A percentile compares a stretch with the other conserved stretches of the same genome.
phyloP scores from a whole-genome alignment of 805 yeast species.

The Ascoidea asiatica region DNA sequence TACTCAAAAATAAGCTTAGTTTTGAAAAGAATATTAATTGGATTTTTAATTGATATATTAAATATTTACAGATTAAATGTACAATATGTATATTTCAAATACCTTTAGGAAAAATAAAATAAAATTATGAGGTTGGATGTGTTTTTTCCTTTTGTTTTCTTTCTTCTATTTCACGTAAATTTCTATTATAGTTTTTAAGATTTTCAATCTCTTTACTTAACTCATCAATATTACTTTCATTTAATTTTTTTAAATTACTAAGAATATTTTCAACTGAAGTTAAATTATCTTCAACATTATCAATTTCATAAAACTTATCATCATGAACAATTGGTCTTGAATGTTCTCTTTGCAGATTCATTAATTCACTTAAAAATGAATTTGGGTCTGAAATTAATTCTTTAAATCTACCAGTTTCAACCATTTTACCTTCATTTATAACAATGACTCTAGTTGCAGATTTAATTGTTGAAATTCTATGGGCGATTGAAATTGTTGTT shows the following conservation, averaged over 20 bases:
- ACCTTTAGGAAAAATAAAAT: too few species aligned
- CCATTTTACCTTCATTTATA: conserved; percentile 58
- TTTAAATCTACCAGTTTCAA: conserved; percentile 52
- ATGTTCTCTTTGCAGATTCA: conserved; percentile 13
- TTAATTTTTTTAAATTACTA: too few species aligned
- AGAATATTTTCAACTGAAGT: neutral
- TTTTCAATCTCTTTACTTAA: neutral
- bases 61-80: too few species aligned
- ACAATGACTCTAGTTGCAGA: conserved; percentile 76
- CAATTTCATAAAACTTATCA: neutral
- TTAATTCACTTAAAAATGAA: conserved; percentile 21
- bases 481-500: conserved; percentile 85
- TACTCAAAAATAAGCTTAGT: too few species aligned
- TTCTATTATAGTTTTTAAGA: too few species aligned
- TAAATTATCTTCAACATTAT: neutral
- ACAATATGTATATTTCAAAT: too few species aligned
- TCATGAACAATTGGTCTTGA: neutral
- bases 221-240: neutral
- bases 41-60: too few species aligned
- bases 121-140: too few species aligned
- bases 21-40: too few species aligned
- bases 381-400: conserved; percentile 29
- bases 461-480: conserved; percentile 75
- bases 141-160: too few species aligned
- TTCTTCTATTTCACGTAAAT: neutral